phyloP scores from a whole-genome alignment of 768 basidiomycete species.

The Panus rudis region DNA sequence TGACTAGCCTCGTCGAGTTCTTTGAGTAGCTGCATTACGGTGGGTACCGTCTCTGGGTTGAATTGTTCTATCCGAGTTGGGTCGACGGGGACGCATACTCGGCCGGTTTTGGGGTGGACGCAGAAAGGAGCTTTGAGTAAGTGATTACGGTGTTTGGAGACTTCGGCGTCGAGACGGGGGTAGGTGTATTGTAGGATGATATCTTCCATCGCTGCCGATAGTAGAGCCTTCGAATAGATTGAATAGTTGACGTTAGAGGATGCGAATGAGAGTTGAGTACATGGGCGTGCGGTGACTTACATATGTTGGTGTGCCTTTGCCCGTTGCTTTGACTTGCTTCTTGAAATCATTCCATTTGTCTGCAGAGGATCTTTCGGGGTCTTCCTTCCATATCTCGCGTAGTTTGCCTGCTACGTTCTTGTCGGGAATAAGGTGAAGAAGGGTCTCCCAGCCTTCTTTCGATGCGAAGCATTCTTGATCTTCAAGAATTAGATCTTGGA shows the following conservation, averaged over 20 bases:
- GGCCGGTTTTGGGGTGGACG: conserved; percentile 92
- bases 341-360: conserved; percentile 73
- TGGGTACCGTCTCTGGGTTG: conserved; percentile 81
- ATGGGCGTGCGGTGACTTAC: background rate
- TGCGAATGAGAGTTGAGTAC: background rate
- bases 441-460: conserved; percentile 63
- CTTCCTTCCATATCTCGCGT: conserved; percentile 50
- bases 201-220: conserved; percentile 65
- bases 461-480: conserved; percentile 82
- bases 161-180: conserved; percentile 93
- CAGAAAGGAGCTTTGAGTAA: conserved; percentile 97
- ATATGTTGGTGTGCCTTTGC: background rate
- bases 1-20: conserved; percentile 57
- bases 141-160: conserved; percentile 96
- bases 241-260: no score
- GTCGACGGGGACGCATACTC: conserved; percentile 91
- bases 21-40: conserved; percentile 70
- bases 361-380: conserved; percentile 47
- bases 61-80: conserved; percentile 70
- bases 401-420: conserved; percentile 39
- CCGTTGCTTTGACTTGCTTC: conserved; percentile 23
- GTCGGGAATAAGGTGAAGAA: conserved; percentile 75
- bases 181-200: conserved; percentile 92
- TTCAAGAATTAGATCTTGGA: conserved; percentile 58
- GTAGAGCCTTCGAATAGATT: no score